phyloP scores from a whole-genome alignment of 495 filamentous ascomycete genomes.

The Hypoxylon rickii region DNA sequence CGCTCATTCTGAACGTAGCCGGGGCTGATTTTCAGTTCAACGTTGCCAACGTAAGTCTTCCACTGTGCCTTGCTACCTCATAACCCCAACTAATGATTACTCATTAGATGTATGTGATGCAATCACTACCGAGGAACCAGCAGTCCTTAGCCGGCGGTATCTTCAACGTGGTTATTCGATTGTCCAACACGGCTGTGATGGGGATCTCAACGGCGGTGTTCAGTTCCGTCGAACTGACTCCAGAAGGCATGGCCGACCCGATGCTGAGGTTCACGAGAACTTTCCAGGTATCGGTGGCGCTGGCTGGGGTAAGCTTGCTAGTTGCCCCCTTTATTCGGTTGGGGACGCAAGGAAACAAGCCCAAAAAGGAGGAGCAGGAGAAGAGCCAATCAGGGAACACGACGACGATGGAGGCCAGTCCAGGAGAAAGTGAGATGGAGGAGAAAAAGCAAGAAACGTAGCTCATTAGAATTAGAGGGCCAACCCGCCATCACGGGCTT shows the following conservation, averaged over 20 bases:
- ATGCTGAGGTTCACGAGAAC: slow-evolving; percentile 50
- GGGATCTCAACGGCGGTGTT: slow-evolving; percentile 58
- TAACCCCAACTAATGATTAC: slow-evolving; percentile 15
- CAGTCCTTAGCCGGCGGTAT: slow-evolving; percentile 63
- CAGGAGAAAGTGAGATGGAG: slow-evolving; percentile 11
- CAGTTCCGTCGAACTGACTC: slow-evolving; percentile 40
- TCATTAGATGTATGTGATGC: slow-evolving; percentile 59
- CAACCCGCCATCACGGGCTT: slow-evolving; percentile 13
- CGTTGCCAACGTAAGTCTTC: slow-evolving; percentile 58
- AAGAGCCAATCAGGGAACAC: slow-evolving; percentile 14
- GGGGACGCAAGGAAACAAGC: slow-evolving; percentile 48
- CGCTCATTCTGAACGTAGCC: slow-evolving; percentile 57
- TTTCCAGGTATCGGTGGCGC: slow-evolving; percentile 62
- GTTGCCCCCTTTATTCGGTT: slow-evolving; percentile 50
- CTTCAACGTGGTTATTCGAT: slow-evolving; percentile 60
- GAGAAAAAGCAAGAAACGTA: slow-evolving; percentile 12
- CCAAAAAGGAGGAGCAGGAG: slow-evolving; percentile 17
- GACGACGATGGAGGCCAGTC: neutral
- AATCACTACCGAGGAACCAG: slow-evolving; percentile 57
- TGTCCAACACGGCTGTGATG: slow-evolving; percentile 56
- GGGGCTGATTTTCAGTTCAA: slow-evolving; percentile 66
- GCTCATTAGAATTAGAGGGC: neutral
- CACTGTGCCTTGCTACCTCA: too few relatives aligned
- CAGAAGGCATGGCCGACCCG: slow-evolving; percentile 40
- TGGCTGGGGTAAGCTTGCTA: slow-evolving; percentile 47